A percentile compares a stretch with the other conserved stretches of the same genome.
phyloP scores from a whole-genome alignment of 1,139 yeast genomes.

The Geotrichum restrictum region DNA sequence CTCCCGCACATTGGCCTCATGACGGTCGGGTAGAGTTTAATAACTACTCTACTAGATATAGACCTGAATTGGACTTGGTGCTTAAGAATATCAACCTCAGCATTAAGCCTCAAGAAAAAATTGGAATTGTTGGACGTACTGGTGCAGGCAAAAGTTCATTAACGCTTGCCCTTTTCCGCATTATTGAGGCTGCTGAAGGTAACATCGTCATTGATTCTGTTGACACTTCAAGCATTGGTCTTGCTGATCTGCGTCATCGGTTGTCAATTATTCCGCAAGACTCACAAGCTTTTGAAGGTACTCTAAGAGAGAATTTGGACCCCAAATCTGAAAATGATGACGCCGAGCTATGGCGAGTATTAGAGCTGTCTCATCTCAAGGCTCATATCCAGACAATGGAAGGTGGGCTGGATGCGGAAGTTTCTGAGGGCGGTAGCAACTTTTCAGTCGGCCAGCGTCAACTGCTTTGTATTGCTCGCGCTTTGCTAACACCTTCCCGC shows the following conservation, averaged over 20 bases:
- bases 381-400: constrained; percentile 53
- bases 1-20: constrained; percentile 58
- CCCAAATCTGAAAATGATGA: constrained; percentile 53
- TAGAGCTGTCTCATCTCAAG: constrained; percentile 79
- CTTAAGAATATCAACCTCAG: constrained; percentile 50
- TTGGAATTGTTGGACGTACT: constrained; percentile 81
- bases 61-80: constrained; percentile 53
- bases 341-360: constrained; percentile 57
- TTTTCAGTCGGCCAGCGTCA: constrained; percentile 78
- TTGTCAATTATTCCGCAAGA: constrained; percentile 74
- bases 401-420: constrained; percentile 39
- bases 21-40: constrained; percentile 55
- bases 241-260: constrained; percentile 53
- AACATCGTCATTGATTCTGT: constrained; percentile 53
- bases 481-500: constrained; percentile 57
- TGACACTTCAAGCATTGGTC: constrained; percentile 54
- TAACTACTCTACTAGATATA: constrained; percentile 60
- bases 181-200: constrained; percentile 63
- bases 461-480: constrained; percentile 69
- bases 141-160: constrained; percentile 82
- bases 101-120: constrained; percentile 58
- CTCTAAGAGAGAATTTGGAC: constrained; percentile 62
- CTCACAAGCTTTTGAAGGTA: constrained; percentile 65
- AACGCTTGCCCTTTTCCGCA: constrained; percentile 66
- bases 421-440: constrained; percentile 68